Percentiles rank a stretch among this genome's conserved stretches.
Conservation (phyloP, 257 asterid genomes). For the Solanum medicagineum region DNA sequence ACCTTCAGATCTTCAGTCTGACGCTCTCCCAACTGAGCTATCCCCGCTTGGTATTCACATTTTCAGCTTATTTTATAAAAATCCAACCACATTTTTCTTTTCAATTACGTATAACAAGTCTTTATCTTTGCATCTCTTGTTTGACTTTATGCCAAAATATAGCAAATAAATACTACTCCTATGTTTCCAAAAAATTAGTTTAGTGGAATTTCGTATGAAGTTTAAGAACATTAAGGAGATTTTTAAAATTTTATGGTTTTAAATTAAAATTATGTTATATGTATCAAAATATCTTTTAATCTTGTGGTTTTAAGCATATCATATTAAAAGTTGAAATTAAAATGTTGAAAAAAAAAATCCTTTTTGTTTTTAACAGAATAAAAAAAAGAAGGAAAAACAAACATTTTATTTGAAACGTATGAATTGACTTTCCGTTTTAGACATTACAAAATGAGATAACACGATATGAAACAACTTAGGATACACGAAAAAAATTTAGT, state of each 20-base stretch:
- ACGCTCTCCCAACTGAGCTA: conserved; percentile 98
- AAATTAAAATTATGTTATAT: too few species aligned
- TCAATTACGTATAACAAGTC: background rate
- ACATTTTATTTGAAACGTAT: too few species aligned
- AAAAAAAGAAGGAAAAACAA: too few species aligned
- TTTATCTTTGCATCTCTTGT: background rate
- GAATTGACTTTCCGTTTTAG: background rate
- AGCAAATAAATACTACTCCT: background rate
- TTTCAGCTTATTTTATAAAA: too few species aligned
- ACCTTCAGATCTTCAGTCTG: conserved; percentile 88
- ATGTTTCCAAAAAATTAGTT: background rate
- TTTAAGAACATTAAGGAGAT: too few species aligned
- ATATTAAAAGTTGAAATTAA: too few species aligned
- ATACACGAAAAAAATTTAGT: background rate
- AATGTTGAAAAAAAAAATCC: too few species aligned
- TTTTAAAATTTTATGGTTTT: too few species aligned
- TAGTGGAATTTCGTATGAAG: too few species aligned
- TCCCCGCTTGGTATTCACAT: conserved; percentile 34
- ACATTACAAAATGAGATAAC: background rate
- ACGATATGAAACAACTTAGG: background rate
- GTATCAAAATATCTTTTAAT: too few species aligned
- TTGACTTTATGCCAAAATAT: background rate
- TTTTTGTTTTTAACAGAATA: too few species aligned
- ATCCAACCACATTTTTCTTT: background rate
- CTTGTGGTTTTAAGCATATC: too few species aligned